Base-by-base conservation (phyloP, 192 early-diverging fungal genomes). In the Diversispora epigaea region DNA sequence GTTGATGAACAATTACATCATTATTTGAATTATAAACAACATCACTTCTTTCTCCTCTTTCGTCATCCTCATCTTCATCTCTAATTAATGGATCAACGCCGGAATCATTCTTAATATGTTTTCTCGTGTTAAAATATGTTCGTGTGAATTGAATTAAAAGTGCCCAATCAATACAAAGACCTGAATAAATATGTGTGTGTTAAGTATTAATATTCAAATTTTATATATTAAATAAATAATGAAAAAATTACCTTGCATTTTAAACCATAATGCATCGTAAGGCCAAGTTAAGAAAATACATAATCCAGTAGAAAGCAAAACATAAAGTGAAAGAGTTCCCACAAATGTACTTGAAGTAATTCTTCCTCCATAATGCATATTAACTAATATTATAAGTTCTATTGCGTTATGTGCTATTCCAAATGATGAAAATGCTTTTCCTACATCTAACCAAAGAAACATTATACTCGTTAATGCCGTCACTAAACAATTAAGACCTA, bases 251-350 rank as follows among this genome's bases (percentile, higher is more conserved):
- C 25, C 25, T 73, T 81, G 80, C 77, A 74, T 78, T 50, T 77
- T 75, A 77, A 81, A 81, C 44, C 76, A 81, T 45, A 81, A 68
- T n/a, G 77, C 80, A 49, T 81, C 80, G 21, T 74, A 4, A 4
- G 80, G 80, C 80, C 80, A 81, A 5, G n/a, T 21, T 17, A 81
- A 63, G 19, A 74, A 81, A 54, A 78, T 71, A 57, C 77, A 76
- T 43, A 76, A 60, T 21, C 75, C 10, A 43, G 78, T 69, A 21
- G 75, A 73, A 4, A 71, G 6, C 45, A 71, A 57, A 15, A 77
- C 55, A 43, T 81, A 81, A 21, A 25, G 2, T 21, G 76, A 73
- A 62, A 81, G 74, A 73, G 73, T 78, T 45, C 76, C 61, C 0
- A 69, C 69, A 55, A 81, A 78, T 6, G 74, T 74, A 72, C 70